Evolutionary conservation across 495 filamentous ascomycete genomes (phyloP).

Genomic region (Penicillium taxi): DNA sequence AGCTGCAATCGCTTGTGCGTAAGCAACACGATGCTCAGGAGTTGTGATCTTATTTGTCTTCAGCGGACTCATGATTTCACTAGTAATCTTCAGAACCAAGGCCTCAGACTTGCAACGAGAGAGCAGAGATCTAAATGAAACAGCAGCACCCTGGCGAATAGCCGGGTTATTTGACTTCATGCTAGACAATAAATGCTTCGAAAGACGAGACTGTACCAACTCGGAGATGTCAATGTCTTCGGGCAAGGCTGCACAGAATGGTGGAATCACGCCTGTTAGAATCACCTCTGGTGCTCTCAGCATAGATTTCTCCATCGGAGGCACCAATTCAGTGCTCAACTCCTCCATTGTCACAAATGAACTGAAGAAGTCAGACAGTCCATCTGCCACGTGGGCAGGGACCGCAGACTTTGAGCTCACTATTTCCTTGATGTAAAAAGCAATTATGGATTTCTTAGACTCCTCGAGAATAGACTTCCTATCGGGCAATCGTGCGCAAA

Average conservation of each 20-base stretch:
- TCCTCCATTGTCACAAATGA: conserved; percentile 69
- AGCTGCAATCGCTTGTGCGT: conserved; percentile 66
- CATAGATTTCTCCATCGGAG: conserved; percentile 79
- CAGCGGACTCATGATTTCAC: conserved; percentile 69
- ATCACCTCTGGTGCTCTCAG: conserved; percentile 86
- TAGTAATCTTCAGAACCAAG: conserved; percentile 54
- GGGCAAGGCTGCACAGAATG: conserved; percentile 61
- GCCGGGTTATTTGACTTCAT: conserved; percentile 76
- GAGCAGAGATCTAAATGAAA: conserved; percentile 60
- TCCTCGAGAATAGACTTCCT: conserved; percentile 51
- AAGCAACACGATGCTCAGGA: conserved; percentile 70
- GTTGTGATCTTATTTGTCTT: conserved; percentile 72
- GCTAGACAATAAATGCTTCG: conserved; percentile 80
- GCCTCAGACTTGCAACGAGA: conserved; percentile 47
- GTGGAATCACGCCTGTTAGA: conserved; percentile 63
- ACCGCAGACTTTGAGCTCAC: conserved; percentile 67
- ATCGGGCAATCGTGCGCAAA: conserved; percentile 59
- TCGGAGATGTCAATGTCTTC: conserved; percentile 66
- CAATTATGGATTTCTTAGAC: conserved; percentile 60
- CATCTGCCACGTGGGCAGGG: conserved; percentile 61
- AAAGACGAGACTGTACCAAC: conserved; percentile 55
- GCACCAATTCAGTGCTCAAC: conserved; percentile 64
- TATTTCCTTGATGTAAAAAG: conserved; percentile 79
- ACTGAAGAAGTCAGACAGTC: conserved; percentile 74
- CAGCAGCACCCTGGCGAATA: conserved; percentile 67